Evolutionary conservation across 2,329 filamentous ascomycete genomes (phyloP), one percentile per base, ranked within the genome.

Genomic region (Thermomyces lanuginosus): DNA sequence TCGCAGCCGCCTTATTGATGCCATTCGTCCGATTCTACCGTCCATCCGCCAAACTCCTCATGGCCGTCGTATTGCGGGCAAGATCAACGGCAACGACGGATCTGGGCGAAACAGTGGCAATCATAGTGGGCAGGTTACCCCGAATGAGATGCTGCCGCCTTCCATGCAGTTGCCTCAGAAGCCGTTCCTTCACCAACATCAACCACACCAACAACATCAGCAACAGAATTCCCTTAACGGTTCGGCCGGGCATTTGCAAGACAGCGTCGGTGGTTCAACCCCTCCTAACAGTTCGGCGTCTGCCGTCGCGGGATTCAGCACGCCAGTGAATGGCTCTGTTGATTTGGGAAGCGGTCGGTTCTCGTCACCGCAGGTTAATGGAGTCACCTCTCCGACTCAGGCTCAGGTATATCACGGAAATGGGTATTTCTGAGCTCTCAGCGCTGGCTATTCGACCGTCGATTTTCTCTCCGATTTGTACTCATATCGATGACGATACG

Each of bases 21-120:
- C 69, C 18, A 83, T 95, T 42, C 80, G 83, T 20, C 82, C 84
- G 1, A 74, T 91, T 35, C 61, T 95, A 20, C 78, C 81, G 3
- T 64, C 70, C 21, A 91, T 95, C 36, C 81, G 84, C 36, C 76
- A 80, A 42, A 93, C 84, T 21, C 86, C 89, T 3, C 89, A 95
- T 49, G 89, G 89, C 28, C 84, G 89, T 39, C 82, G 89, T 35
- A 91, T 95, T 43, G 76, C 80, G 47, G 77, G 77, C 48, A 95
- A 95, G 64, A 78, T 98, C 31, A 56, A 64, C 43, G 65, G 66
- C 27, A 56, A 60, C 23, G 67, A 72, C 30, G 49, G 48, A 21
- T 46, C 44, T 22, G 44, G 46, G 12, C 52, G 56, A 25, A 46
- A 46, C 26, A 55, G 49, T 31, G 49, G 48, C 26, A 42, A 45